Conservation (phyloP, 164 flowering plant species). For the Piper longum region DNA sequence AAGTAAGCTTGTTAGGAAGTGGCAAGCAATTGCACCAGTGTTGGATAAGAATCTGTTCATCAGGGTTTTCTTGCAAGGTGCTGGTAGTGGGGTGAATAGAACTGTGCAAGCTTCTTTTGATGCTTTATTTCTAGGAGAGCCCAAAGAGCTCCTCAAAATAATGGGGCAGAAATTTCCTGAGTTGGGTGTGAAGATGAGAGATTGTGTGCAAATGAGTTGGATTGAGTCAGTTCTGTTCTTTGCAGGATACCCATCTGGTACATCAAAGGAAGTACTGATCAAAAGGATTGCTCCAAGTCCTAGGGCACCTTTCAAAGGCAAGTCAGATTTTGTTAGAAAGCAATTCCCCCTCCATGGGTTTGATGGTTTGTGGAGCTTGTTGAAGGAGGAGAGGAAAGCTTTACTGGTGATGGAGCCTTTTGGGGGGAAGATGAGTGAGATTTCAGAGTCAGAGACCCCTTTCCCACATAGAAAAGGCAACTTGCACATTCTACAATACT, state of each 20-base stretch:
- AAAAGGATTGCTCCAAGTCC: too few relatives aligned
- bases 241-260: neutral
- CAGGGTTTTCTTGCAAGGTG: neutral
- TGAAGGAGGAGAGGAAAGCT: slow-evolving; percentile 1
- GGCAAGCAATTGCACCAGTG: neutral
- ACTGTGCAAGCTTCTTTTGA: neutral
- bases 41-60: neutral
- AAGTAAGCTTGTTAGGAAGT: neutral
- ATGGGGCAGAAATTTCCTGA: neutral
- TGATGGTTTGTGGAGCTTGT: slow-evolving; percentile 6
- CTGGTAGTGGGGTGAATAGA: neutral
- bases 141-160: neutral
- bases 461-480: slow-evolving; percentile 14
- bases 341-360: slow-evolving; percentile 8
- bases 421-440: slow-evolving; percentile 16
- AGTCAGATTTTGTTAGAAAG: slow-evolving; percentile 5
- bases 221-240: neutral
- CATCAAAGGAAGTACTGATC: neutral
- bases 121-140: neutral
- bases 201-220: slow-evolving; percentile 7
- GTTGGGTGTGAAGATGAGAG: slow-evolving; percentile 2
- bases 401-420: slow-evolving; percentile 3
- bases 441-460: slow-evolving; percentile 9
- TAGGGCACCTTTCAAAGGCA: slow-evolving; percentile 3
- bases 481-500: slow-evolving; percentile 9